These are phyloP conservation scores for Linderina pennispora DNA, from an alignment of 192 early-diverging fungal species.

Conservation along the genomic window DNA sequence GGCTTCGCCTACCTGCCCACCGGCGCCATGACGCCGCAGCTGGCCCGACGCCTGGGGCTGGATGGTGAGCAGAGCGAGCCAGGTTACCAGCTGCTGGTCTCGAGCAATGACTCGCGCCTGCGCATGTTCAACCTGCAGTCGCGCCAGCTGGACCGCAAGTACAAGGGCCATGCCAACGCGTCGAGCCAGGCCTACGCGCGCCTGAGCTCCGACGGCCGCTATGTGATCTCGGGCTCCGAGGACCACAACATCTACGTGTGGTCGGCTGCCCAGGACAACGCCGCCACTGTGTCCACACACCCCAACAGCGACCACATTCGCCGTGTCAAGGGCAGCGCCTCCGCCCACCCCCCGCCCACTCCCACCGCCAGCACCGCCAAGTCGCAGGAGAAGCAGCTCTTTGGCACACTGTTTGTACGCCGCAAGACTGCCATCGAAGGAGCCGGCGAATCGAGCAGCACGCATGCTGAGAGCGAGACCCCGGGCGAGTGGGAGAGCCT, in stretches of 20 bases:
- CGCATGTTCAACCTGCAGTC: slow-evolving; percentile 72
- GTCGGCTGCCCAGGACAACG: slow-evolving; percentile 45
- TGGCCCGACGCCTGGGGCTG: slow-evolving; percentile 39
- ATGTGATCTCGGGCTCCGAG: slow-evolving; percentile 79
- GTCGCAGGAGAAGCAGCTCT: slow-evolving; percentile 16
- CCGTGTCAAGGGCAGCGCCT: slow-evolving; percentile 15
- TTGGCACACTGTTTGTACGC: slow-evolving; percentile 20
- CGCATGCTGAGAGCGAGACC: slow-evolving; percentile 9
- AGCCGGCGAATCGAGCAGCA: no score
- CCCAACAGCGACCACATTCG: slow-evolving; percentile 31
- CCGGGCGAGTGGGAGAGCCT: slow-evolving; percentile 45
- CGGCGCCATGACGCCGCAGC: slow-evolving; percentile 28
- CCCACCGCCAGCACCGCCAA: slow-evolving; percentile 4
- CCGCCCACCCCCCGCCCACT: slow-evolving; percentile 7
- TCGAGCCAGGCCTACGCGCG: slow-evolving; percentile 69
- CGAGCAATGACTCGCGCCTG: slow-evolving; percentile 78
- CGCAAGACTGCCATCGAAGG: no score
- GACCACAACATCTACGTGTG: slow-evolving; percentile 73
- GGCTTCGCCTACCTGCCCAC: slow-evolving; percentile 55
- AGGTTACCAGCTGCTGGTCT: slow-evolving; percentile 28
- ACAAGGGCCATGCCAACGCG: slow-evolving; percentile 70
- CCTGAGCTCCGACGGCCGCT: slow-evolving; percentile 69
- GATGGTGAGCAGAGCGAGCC: slow-evolving; percentile 2
- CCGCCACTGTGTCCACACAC: slow-evolving; percentile 38
- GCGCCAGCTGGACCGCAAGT: slow-evolving; percentile 72